These are phyloP conservation scores for Lactarius evosmus DNA, from an alignment of 768 basidiomycete genomes.

Conservation along the genomic window DNA sequence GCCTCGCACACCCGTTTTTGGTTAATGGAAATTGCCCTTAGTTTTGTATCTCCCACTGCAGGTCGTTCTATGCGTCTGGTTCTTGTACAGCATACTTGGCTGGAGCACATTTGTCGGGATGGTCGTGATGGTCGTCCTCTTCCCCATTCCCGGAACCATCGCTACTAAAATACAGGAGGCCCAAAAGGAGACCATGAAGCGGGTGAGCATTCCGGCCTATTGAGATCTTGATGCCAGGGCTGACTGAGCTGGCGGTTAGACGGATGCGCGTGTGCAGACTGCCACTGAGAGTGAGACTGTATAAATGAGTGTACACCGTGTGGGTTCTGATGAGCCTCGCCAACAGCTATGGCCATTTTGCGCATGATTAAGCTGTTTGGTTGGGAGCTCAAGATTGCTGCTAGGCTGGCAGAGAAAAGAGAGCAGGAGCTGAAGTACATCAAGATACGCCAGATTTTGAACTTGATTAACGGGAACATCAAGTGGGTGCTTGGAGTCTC, in stretches of 20 bases:
- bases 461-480: conserved; percentile 34
- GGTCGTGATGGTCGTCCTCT: conserved; percentile 38
- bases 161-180: conserved; percentile 37
- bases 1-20: neutral
- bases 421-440: conserved; percentile 40
- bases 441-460: conserved; percentile 36
- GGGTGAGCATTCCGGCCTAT: conserved; percentile 30
- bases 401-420: conserved; percentile 34
- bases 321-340: conserved; percentile 13
- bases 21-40: neutral
- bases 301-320: neutral
- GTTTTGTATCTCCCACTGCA: conserved; percentile 42
- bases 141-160: conserved; percentile 44
- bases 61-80: conserved; percentile 39
- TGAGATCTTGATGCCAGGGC: neutral
- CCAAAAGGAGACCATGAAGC: conserved; percentile 42
- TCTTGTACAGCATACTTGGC: conserved; percentile 47
- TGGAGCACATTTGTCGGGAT: conserved; percentile 49
- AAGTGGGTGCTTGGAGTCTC: conserved; percentile 30
- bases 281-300: conserved; percentile 40
- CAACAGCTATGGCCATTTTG: conserved; percentile 37
- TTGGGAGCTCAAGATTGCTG: conserved; percentile 50
- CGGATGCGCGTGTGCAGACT: conserved; percentile 45
- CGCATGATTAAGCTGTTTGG: conserved; percentile 61
- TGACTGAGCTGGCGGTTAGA: conserved; percentile 35